Conservation (phyloP, 805 yeast species). For the Candida berthetii region DNA sequence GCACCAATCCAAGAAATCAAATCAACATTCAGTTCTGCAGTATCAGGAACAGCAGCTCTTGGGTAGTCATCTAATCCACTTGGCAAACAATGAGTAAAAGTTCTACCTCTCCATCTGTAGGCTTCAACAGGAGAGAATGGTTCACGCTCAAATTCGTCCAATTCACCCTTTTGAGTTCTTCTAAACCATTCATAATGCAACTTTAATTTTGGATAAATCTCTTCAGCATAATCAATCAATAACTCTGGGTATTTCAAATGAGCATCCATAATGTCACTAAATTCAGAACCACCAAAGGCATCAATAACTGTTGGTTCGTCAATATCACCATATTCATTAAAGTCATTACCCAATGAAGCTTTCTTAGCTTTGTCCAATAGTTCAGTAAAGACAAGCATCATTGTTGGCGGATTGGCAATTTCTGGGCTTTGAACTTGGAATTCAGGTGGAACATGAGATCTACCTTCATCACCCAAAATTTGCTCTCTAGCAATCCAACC, state of each 20-base stretch:
- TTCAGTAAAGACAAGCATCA: slow-evolving; percentile 66
- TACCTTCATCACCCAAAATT: slow-evolving; percentile 85
- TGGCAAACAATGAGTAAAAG: slow-evolving; percentile 78
- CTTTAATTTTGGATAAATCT: slow-evolving; percentile 71
- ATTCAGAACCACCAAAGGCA: slow-evolving; percentile 15
- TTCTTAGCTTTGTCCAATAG: slow-evolving; percentile 40
- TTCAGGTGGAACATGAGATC: slow-evolving; percentile 79
- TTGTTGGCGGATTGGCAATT: slow-evolving; percentile 93
- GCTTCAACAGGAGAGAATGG: slow-evolving; percentile 50
- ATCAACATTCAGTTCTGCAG: slow-evolving; percentile 89
- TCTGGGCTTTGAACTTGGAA: slow-evolving; percentile 83
- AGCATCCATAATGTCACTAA: slow-evolving; percentile 38
- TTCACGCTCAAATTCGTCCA: slow-evolving; percentile 63
- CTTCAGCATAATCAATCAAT: slow-evolving; percentile 47
- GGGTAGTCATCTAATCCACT: slow-evolving; percentile 97
- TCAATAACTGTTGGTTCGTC: slow-evolving; percentile 24
- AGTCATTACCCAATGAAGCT: slow-evolving; percentile 8
- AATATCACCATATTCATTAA: slow-evolving; percentile 18
- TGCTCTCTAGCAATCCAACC: slow-evolving; percentile 99
- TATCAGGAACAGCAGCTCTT: slow-evolving; percentile 71
- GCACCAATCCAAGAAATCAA: slow-evolving; percentile 89
- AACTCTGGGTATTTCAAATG: slow-evolving; percentile 56
- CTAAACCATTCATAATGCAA: slow-evolving; percentile 84
- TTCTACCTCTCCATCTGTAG: slow-evolving; percentile 92
- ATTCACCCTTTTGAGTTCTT: slow-evolving; percentile 69